Conservation (phyloP, 2,329 filamentous ascomycete genomes). For the Verticillium longisporum region DNA sequence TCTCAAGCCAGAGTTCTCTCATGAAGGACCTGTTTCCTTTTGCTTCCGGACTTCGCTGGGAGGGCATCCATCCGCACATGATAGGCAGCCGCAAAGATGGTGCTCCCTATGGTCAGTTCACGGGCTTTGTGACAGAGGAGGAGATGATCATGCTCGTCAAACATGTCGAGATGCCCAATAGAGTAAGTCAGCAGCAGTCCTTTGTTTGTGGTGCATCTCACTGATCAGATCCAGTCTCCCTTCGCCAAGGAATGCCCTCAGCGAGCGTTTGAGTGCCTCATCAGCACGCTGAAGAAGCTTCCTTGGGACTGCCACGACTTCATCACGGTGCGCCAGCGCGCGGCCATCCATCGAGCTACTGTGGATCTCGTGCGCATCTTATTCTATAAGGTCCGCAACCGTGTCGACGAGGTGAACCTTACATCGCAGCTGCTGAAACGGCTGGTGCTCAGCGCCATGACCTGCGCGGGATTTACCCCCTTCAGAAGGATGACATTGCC, state of each 20-base stretch:
- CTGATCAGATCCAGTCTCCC: constrained; percentile 37
- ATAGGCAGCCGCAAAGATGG: constrained; percentile 21
- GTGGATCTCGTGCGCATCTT: constrained; percentile 27
- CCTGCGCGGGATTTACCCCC: constrained; percentile 54
- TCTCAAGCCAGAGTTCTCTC: constrained; percentile 49
- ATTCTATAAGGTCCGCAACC: constrained; percentile 29
- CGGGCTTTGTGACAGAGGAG: constrained; percentile 54
- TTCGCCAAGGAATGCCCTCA: constrained; percentile 56
- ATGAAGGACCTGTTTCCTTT: constrained; percentile 58
- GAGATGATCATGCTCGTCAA: constrained; percentile 59
- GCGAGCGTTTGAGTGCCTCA: constrained; percentile 58
- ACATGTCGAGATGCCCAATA: constrained; percentile 53
- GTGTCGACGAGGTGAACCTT: constrained; percentile 34
- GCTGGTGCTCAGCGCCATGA: constrained; percentile 43
- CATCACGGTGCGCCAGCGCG: constrained; percentile 52
- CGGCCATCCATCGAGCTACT: constrained; percentile 43
- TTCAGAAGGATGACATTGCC: constrained; percentile 54
- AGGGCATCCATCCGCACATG: constrained; percentile 35
- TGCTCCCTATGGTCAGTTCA: constrained; percentile 46
- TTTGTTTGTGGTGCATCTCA: no score
- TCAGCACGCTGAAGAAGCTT: constrained; percentile 56
- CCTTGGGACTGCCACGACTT: constrained; percentile 53
- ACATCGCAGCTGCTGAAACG: constrained; percentile 47
- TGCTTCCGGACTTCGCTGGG: constrained; percentile 50
- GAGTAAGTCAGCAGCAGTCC: constrained; percentile 37